Percentiles rank a stretch among this genome's conserved stretches.
phyloP scores from a whole-genome alignment of 768 basidiomycete species.

The Mycena rebaudengoi region DNA sequence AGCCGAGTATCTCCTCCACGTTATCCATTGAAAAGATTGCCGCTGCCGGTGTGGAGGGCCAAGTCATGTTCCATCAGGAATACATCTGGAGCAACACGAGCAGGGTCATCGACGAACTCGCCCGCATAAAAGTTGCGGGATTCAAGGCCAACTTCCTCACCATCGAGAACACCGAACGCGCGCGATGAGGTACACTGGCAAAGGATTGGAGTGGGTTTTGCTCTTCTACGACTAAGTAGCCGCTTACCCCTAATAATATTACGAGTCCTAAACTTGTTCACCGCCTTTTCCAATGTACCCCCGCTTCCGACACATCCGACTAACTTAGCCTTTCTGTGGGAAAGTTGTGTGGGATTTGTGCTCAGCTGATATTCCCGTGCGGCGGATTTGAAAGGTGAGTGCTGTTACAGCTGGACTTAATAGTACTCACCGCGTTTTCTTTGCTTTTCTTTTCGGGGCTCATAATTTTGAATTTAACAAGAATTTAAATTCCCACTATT shows the following conservation, averaged over 20 bases:
- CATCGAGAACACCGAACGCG: constrained; percentile 41
- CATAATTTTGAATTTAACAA: no score
- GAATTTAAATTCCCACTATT: no score
- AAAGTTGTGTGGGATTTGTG: no score
- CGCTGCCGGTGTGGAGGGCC: constrained; percentile 25
- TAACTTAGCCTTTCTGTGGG: no score
- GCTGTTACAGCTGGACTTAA: no score
- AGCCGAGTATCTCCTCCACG: constrained; percentile 38
- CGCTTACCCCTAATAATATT: background rate
- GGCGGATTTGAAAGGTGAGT: no score
- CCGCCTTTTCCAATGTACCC: no score
- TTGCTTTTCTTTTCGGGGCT: no score
- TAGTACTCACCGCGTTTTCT: no score
- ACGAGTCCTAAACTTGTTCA: no score
- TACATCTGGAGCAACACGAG: constrained; percentile 27
- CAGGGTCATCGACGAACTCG: constrained; percentile 31
- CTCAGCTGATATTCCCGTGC: no score
- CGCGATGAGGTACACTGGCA: constrained; percentile 27
- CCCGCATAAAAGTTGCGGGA: constrained; percentile 35
- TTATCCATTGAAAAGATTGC: constrained; percentile 38
- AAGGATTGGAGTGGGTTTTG: constrained; percentile 16
- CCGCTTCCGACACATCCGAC: no score
- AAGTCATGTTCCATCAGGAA: constrained; percentile 41
- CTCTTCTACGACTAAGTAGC: background rate
- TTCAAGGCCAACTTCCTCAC: constrained; percentile 45